phyloP scores from a whole-genome alignment of 164 flowering plant genomes.

The Tinospora cordifolia region DNA sequence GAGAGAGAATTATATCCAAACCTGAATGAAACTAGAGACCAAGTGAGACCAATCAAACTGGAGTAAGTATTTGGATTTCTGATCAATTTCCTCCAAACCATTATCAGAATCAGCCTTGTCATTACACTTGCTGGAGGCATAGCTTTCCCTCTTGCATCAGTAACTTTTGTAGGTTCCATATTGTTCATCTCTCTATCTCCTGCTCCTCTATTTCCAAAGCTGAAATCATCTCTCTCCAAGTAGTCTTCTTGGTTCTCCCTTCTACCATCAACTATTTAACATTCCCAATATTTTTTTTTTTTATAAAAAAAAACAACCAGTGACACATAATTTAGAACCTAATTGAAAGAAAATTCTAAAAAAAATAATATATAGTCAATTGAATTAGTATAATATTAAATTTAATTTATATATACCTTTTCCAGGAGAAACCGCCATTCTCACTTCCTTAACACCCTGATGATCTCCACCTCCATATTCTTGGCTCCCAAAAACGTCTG shows the following conservation, averaged over 20 bases:
- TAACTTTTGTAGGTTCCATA: slow-evolving; percentile 26
- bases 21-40: slow-evolving; percentile 90
- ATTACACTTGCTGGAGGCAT: slow-evolving; percentile 94
- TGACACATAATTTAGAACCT: not conserved
- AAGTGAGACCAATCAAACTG: slow-evolving; percentile 77
- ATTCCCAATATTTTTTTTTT: too few relatives aligned
- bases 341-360: not conserved
- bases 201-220: slow-evolving; percentile 56
- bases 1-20: slow-evolving; percentile 6
- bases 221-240: slow-evolving; percentile 61
- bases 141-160: slow-evolving; percentile 34
- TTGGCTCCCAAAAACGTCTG: slow-evolving; percentile 78
- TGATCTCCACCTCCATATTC: slow-evolving; percentile 45
- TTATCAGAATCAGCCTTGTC: slow-evolving; percentile 85
- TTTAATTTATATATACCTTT: slow-evolving; percentile 32
- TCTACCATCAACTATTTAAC: slow-evolving; percentile 30
- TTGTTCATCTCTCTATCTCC: slow-evolving; percentile 29
- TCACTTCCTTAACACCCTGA: slow-evolving; percentile 48
- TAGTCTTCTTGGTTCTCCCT: slow-evolving; percentile 38
- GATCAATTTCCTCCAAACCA: slow-evolving; percentile 95
- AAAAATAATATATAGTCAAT: not conserved
- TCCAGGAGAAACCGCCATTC: slow-evolving; percentile 61
- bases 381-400: too few relatives aligned
- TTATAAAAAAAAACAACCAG: not conserved
- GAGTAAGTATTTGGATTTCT: slow-evolving; percentile 94